Conservation (phyloP, 768 basidiomycete species). For the Boletus pseudo-olivaceus region DNA sequence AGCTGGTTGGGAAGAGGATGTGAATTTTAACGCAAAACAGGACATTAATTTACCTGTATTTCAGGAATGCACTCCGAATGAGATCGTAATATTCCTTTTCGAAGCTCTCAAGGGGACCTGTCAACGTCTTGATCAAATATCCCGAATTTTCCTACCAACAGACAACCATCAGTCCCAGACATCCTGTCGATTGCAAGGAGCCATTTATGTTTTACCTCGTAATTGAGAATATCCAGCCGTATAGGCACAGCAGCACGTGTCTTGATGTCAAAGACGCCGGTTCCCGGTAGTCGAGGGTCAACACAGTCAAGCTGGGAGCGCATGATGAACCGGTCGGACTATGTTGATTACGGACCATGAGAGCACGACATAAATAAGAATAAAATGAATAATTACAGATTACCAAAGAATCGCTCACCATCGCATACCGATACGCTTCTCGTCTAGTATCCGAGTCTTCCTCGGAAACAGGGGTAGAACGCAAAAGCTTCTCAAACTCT, state of each 20-base stretch:
- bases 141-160: conserved; percentile 67
- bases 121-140: conserved; percentile 63
- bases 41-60: conserved; percentile 64
- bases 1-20: conserved; percentile 39
- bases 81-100: conserved; percentile 96
- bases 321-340: conserved; percentile 67
- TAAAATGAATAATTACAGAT: background rate
- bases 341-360: background rate
- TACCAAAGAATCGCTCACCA: conserved; percentile 42
- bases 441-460: conserved; percentile 36
- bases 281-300: conserved; percentile 78
- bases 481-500: conserved; percentile 59
- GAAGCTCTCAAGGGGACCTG: conserved; percentile 73
- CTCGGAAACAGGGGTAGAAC: conserved; percentile 27
- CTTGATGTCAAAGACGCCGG: conserved; percentile 94
- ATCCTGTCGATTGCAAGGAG: background rate
- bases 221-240: conserved; percentile 82
- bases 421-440: conserved; percentile 86
- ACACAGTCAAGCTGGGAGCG: conserved; percentile 93
- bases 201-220: conserved; percentile 42
- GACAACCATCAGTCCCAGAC: background rate
- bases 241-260: conserved; percentile 85
- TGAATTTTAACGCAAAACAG: background rate
- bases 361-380: background rate
- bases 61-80: conserved; percentile 89